Base-by-base conservation (phyloP, 129 eudicot species). In the Artemisia tridentata region DNA sequence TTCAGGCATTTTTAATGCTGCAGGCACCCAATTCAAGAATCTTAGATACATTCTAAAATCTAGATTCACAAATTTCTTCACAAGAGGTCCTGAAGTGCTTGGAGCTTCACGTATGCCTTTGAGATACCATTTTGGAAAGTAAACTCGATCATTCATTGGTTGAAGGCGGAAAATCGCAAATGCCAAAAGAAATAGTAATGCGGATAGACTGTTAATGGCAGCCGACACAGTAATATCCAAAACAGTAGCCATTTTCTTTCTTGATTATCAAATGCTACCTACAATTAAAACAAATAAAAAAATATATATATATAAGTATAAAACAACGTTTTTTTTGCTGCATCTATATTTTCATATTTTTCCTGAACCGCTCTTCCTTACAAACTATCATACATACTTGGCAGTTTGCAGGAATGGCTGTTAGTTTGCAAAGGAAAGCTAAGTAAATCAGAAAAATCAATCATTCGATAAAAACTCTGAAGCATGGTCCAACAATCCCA, bases 61-160 rank as follows among this genome's bases (percentile, higher is more conserved):
- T 59, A 93, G 73, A 78, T 90, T 93, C 20, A 93, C 86, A 65
- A 85, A 85, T 74, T 85, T 82, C 63, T 79, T 87, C 60, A 89
- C 82, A 48, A 74, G 59, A n/a, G 85, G 73, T 67, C 96, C 90
- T 6, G 97, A 68, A 67, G 83, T 79, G 56, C 75, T 82, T 51
- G 99, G 99, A 68, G 81, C 86, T 34, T 84, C 96, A 31, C 99
- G 75, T 83, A 93, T 79, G 48, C 99, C 99, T 84, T 90, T 93
- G 69, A 85, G 58, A 75, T 93, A 93, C 99, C 99, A 93, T 89
- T 93, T 93, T 53, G 98, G 92, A 25, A 93, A 93, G 82, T 93
- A 93, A 16, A 93, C 93, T 71, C 99, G 84, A 72, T 93, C 99
- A 27, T 90, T 90, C 31, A 93, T 15, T 9, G 99, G 99, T 79